Evolutionary conservation across 1,284 basidiomycete species (phyloP).

Genomic region (Laetiporus sulphureus): DNA sequence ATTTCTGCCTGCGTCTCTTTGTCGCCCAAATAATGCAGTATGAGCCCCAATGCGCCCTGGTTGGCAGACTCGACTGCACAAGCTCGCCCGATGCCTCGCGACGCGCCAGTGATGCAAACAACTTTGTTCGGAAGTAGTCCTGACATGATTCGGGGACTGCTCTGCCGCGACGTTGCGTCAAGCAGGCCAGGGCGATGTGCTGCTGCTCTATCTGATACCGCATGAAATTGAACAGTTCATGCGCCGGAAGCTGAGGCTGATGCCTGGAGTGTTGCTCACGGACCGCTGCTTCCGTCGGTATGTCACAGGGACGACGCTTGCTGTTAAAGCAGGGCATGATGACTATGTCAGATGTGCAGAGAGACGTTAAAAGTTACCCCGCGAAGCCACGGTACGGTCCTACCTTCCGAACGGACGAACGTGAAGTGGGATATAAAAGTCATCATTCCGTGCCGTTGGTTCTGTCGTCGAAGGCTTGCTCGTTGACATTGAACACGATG

Average conservation of each 20-base stretch:
- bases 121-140: slow-evolving; percentile 52
- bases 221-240: slow-evolving; percentile 1
- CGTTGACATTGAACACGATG: slow-evolving; percentile 18
- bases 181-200: slow-evolving; percentile 1
- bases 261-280: slow-evolving; percentile 4
- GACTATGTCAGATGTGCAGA: slow-evolving; percentile 6
- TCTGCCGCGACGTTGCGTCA: not conserved
- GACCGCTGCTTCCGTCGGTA: slow-evolving; percentile 13
- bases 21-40: slow-evolving; percentile 70
- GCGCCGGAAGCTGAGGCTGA: not conserved
- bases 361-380: not conserved
- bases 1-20: slow-evolving; percentile 48
- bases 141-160: slow-evolving; percentile 8
- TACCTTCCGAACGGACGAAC: slow-evolving; percentile 1
- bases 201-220: not conserved
- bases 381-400: slow-evolving; percentile 6
- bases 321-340: slow-evolving; percentile 1
- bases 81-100: slow-evolving; percentile 78
- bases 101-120: slow-evolving; percentile 70
- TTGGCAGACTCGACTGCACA: slow-evolving; percentile 58
- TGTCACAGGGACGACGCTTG: slow-evolving; percentile 21
- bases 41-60: slow-evolving; percentile 61
- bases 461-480: not conserved
- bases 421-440: slow-evolving; percentile 1
- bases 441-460: not conserved